phyloP scores from a whole-genome alignment of 495 filamentous ascomycete genomes.

The Parachaetomium inaequale region DNA sequence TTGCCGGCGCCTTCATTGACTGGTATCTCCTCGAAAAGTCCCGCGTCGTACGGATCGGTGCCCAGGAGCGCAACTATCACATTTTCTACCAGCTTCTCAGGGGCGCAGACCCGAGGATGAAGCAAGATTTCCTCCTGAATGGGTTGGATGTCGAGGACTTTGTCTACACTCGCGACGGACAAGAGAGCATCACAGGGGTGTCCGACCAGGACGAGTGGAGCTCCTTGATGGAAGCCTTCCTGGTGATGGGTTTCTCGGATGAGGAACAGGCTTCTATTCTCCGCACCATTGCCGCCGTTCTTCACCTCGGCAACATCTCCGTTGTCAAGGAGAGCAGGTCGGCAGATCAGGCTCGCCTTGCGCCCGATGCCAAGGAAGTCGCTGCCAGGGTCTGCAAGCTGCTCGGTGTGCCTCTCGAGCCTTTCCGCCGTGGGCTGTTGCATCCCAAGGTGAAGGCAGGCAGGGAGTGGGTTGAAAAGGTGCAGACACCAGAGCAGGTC shows the following conservation, averaged over 20 bases:
- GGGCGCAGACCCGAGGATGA: conserved; percentile 70
- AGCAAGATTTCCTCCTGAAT: conserved; percentile 69
- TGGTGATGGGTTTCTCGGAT: conserved; percentile 89
- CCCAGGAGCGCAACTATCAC: conserved; percentile 92
- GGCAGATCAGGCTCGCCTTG: conserved; percentile 83
- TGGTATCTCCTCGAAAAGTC: conserved; percentile 99
- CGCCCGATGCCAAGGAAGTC: conserved; percentile 64
- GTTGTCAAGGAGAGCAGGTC: conserved; percentile 85
- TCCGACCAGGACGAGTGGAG: conserved; percentile 92
- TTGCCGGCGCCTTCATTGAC: conserved; percentile 94
- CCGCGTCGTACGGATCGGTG: conserved; percentile 81
- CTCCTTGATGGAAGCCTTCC: conserved; percentile 83
- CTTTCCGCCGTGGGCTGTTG: conserved; percentile 82
- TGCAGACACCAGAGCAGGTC: conserved; percentile 95
- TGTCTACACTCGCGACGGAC: conserved; percentile 84
- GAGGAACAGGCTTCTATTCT: conserved; percentile 80
- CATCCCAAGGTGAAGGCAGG: conserved; percentile 94
- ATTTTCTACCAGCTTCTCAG: conserved; percentile 94
- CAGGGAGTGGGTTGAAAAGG: conserved; percentile 96
- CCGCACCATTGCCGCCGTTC: conserved; percentile 81
- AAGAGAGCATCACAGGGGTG: conserved; percentile 84
- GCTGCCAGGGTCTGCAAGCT: conserved; percentile 75
- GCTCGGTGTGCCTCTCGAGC: conserved; percentile 76
- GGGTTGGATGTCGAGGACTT: conserved; percentile 78
- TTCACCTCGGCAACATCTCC: conserved; percentile 89